Evolutionary conservation across 139 green algal genomes (phyloP).

Genomic region (Chlamydomonas schloesseri): DNA sequence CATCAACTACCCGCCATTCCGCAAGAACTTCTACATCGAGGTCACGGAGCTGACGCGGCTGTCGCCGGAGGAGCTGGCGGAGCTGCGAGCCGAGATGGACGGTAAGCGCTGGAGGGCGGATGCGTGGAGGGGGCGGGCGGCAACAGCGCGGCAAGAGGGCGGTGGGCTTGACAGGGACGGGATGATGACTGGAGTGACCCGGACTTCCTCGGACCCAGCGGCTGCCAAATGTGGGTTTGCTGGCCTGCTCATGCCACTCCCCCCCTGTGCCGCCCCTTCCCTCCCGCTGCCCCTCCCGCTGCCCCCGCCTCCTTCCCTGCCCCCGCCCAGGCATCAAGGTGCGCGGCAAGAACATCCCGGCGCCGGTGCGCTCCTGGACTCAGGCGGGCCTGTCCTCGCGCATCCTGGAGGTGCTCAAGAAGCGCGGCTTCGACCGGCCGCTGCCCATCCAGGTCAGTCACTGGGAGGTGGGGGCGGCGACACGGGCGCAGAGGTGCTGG

Average conservation of each 20-base stretch:
- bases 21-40: slow-evolving; percentile 75
- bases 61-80: slow-evolving; percentile 78
- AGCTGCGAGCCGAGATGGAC: slow-evolving; percentile 74
- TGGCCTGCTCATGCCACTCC: too few species aligned
- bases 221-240: too few species aligned
- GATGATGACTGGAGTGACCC: too few species aligned
- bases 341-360: slow-evolving; percentile 89
- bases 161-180: too few species aligned
- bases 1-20: slow-evolving; percentile 82
- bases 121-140: too few species aligned
- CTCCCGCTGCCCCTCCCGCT: too few species aligned
- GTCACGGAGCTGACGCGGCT: slow-evolving; percentile 81
- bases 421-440: slow-evolving; percentile 83
- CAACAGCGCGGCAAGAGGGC: too few species aligned
- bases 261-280: too few species aligned
- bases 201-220: too few species aligned
- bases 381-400: slow-evolving; percentile 85
- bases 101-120: slow-evolving; percentile 53
- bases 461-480: background rate
- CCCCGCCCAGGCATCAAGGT: slow-evolving; percentile 92
- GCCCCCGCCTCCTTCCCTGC: too few species aligned
- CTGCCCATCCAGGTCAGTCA: slow-evolving; percentile 89
- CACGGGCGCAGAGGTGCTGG: too few species aligned
- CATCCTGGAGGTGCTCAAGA: slow-evolving; percentile 85
- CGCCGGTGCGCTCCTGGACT: slow-evolving; percentile 88